Conservation (phyloP, 116 monocot species). For the Zostera marina region DNA sequence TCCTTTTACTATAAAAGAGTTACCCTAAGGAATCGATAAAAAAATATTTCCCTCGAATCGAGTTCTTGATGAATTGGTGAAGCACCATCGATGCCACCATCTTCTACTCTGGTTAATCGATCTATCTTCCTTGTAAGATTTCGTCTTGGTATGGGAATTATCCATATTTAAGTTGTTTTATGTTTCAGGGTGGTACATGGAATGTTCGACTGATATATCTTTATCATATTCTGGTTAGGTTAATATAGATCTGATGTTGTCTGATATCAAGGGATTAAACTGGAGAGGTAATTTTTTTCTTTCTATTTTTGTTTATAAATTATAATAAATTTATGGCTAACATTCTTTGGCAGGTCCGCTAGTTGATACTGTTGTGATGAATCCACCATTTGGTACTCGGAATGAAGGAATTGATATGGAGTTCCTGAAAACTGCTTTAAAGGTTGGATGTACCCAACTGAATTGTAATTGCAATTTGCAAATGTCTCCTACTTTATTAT, state of each 20-base stretch:
- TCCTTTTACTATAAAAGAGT: too few species aligned
- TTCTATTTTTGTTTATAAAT: background rate
- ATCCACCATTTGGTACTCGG: slow-evolving; percentile 97
- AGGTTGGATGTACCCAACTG: slow-evolving; percentile 21
- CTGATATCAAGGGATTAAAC: slow-evolving; percentile 46
- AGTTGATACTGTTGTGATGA: slow-evolving; percentile 96
- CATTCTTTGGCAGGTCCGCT: slow-evolving; percentile 25
- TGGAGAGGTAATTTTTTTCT: slow-evolving; percentile 44
- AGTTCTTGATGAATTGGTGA: too few species aligned
- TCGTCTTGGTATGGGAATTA: background rate
- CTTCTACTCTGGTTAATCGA: too few species aligned
- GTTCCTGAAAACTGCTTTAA: slow-evolving; percentile 70
- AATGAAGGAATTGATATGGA: slow-evolving; percentile 88
- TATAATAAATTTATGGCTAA: background rate
- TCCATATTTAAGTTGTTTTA: background rate
- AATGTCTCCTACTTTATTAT: background rate
- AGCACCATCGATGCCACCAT: too few species aligned
- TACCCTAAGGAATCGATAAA: too few species aligned
- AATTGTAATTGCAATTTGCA: too few species aligned
- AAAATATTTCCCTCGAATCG: too few species aligned
- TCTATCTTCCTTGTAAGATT: too few species aligned
- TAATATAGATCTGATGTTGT: slow-evolving; percentile 57
- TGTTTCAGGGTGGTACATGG: background rate
- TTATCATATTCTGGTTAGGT: slow-evolving; percentile 29
- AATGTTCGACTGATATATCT: slow-evolving; percentile 1